Conservation (phyloP, 2,329 filamentous ascomycete species). For the Neopestalotiopsis sp. region DNA sequence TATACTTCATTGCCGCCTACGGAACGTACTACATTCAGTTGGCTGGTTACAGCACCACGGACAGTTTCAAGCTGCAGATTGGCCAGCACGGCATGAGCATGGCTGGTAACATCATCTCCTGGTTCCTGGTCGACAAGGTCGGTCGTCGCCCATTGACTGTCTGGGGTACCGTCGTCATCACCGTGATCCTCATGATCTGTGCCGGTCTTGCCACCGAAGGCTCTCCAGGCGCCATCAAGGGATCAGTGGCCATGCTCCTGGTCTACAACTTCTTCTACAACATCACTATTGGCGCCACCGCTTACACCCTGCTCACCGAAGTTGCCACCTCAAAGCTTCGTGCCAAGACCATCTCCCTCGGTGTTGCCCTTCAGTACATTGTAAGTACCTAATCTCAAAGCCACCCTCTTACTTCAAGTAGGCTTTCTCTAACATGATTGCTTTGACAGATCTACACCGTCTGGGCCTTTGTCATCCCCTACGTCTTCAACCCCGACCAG, state of each 20-base stretch:
- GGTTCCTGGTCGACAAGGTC: constrained; percentile 42
- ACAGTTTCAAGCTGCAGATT: constrained; percentile 45
- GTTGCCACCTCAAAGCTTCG: constrained; percentile 36
- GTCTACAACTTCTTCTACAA: constrained; percentile 46
- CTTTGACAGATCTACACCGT: constrained; percentile 13
- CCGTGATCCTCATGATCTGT: constrained; percentile 45
- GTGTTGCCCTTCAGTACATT: constrained; percentile 35
- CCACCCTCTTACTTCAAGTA: neutral
- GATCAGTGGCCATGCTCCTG: constrained; percentile 41
- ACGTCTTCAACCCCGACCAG: constrained; percentile 37
- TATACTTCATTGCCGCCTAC: constrained; percentile 20
- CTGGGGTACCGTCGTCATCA: constrained; percentile 39
- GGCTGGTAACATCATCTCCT: constrained; percentile 46
- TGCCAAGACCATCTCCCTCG: constrained; percentile 41
- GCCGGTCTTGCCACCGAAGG: constrained; percentile 40
- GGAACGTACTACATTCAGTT: constrained; percentile 20
- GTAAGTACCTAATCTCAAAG: neutral
- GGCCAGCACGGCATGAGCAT: constrained; percentile 44
- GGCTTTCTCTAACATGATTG: neutral
- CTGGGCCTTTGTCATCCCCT: constrained; percentile 31
- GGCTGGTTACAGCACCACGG: constrained; percentile 25
- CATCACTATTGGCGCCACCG: constrained; percentile 46
- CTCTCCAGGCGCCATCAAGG: constrained; percentile 28
- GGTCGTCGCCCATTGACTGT: constrained; percentile 43
- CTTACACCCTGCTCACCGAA: constrained; percentile 33